Base-by-base conservation (phyloP, 2,329 filamentous ascomycete species). In the Alternaria arborescens region DNA sequence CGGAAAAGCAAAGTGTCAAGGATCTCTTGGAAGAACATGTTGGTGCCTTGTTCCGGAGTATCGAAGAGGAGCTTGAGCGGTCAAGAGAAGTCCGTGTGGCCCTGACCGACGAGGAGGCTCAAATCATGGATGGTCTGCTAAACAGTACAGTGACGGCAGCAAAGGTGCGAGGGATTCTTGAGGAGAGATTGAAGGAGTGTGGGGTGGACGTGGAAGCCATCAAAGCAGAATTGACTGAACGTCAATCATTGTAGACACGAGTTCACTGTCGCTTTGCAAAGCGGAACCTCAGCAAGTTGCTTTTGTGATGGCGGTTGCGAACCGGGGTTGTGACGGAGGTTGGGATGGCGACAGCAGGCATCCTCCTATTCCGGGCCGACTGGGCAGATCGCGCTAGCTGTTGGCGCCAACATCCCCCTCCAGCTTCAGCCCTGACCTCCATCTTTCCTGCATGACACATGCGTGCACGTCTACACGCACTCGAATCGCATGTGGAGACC, bases 401-500 rank as follows among this genome's bases (percentile, higher is more conserved):
- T 0, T 7, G 6, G 30, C 46, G 46, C 46, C 20, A 34, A 36
- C 8, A 24, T 2, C 18, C 14, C 28, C 46, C 46, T 48, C 18
- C 46, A 48, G 30, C 14, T 16, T n/a, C 46, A 32, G 32, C 14
- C 30, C 46, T 22, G 46, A 16, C 30, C 30, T 36, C 46, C 30
- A 34, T 48, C 18, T 36, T 2, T 48, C 30, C 46, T 16, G 36
- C 46, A 36, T 24, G 46, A 48, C 46, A 48, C 46, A 48, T 4
- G 46, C 18, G n/a, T 5, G 32, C 30, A 48, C 30, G 46, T 34
- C 30, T 5, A 22, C 30, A 12, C 46, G 12, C 46, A 14, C 46
- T 48, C 46, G 46, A 48, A 32, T 48, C 46, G 30, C 30, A 48
- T 36, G 46, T 48, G 46, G 46, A 48, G 30, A 48, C 46, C 12